These are phyloP conservation scores for Trametes villosa DNA, from an alignment of 768 basidiomycete genomes.

Conservation along the genomic window DNA sequence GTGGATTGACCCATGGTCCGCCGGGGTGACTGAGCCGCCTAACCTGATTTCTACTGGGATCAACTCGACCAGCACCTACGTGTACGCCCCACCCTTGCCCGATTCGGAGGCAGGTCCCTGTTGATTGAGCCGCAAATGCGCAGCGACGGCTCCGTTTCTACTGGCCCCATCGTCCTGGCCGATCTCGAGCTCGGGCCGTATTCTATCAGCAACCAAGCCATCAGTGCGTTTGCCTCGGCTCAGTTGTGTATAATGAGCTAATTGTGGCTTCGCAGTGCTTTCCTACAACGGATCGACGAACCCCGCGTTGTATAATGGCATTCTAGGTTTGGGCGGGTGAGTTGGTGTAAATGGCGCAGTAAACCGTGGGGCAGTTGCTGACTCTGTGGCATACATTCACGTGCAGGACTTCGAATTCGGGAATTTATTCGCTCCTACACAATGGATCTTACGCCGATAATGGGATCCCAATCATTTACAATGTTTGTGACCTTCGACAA, in stretches of 20 bases:
- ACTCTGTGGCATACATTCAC: not conserved
- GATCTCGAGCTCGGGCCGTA: conserved; percentile 10
- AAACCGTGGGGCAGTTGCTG: not conserved
- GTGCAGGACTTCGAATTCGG: not conserved
- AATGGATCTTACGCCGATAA: conserved; percentile 7
- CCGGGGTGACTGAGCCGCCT: not conserved
- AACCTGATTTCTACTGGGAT: not conserved
- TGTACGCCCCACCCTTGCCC: not conserved
- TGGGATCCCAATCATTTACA: conserved; percentile 9
- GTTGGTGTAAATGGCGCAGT: not conserved
- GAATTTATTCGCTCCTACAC: not conserved
- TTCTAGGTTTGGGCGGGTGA: conserved; percentile 13
- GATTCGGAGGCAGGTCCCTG: no score
- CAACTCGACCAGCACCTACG: conserved; percentile 6
- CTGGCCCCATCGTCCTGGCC: conserved; percentile 10
- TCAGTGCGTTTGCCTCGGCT: conserved; percentile 1
- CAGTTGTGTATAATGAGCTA: not conserved
- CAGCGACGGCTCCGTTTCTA: conserved; percentile 6
- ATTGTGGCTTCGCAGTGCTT: not conserved
- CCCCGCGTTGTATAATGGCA: not conserved
- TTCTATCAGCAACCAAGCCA: conserved; percentile 12
- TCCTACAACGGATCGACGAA: not conserved
- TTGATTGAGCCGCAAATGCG: no score
- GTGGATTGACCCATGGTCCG: conserved; percentile 12
- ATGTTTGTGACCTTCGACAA: no score